Evolutionary conservation across 108 stramenopile species (phyloP).

Genomic region (Nitzschia inconspicua): DNA sequence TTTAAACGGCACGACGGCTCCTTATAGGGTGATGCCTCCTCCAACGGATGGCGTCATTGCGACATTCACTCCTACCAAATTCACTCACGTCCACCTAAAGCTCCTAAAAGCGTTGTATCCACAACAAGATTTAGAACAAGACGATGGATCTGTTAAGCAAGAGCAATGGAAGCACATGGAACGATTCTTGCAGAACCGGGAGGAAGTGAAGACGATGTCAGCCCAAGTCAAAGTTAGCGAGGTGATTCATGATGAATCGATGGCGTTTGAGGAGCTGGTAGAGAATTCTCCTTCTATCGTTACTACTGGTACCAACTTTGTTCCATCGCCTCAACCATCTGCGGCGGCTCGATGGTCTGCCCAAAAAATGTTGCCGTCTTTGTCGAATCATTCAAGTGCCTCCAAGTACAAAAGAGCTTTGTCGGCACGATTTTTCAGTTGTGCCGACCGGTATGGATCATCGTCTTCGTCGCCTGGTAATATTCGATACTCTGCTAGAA

Average conservation of each 20-base stretch:
- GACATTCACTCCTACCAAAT: too few species aligned
- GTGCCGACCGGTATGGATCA: too few species aligned
- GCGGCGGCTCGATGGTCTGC: too few species aligned
- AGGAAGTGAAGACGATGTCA: not conserved
- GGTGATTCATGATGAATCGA: slow-evolving; percentile 13
- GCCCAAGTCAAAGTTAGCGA: slow-evolving; percentile 9
- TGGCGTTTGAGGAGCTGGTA: slow-evolving; percentile 9
- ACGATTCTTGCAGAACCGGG: slow-evolving; percentile 12
- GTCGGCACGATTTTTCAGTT: too few species aligned
- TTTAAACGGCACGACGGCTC: too few species aligned
- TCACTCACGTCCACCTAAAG: slow-evolving; percentile 21
- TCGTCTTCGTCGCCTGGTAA: too few species aligned
- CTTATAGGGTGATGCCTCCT: too few species aligned
- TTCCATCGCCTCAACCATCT: too few species aligned
- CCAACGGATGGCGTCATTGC: too few species aligned
- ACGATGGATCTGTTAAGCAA: slow-evolving; percentile 7
- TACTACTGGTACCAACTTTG: not conserved
- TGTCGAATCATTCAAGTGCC: too few species aligned
- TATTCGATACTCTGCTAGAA: not conserved
- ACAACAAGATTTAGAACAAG: not conserved
- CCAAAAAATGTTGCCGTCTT: too few species aligned
- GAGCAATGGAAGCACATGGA: slow-evolving; percentile 18
- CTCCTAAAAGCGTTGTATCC: slow-evolving; percentile 17
- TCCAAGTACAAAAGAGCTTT: too few species aligned
- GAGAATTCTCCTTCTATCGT: not conserved